These are phyloP conservation scores for Cryomyces antarcticus DNA, from an alignment of 495 filamentous ascomycete species.

Conservation along the genomic window DNA sequence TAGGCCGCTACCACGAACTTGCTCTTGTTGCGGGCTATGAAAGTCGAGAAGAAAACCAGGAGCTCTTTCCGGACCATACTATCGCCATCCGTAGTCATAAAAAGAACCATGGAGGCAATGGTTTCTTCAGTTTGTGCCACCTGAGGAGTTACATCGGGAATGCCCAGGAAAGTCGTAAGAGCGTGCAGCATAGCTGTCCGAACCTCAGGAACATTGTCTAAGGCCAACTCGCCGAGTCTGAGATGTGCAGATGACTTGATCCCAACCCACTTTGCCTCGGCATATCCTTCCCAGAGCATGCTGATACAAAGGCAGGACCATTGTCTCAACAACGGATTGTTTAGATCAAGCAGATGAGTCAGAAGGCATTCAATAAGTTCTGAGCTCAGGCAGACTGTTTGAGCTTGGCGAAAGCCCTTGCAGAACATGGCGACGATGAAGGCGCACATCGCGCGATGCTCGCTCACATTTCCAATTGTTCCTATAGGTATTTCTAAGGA, in stretches of 20 bases:
- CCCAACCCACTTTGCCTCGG: slow-evolving; percentile 85
- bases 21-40: slow-evolving; percentile 75
- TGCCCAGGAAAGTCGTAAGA: slow-evolving; percentile 80
- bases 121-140: slow-evolving; percentile 77
- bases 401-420: slow-evolving; percentile 75
- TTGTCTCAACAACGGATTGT: slow-evolving; percentile 77
- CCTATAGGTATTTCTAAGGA: no score
- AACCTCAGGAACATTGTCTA: slow-evolving; percentile 88
- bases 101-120: slow-evolving; percentile 62
- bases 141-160: slow-evolving; percentile 79
- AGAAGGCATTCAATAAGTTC: slow-evolving; percentile 75
- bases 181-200: slow-evolving; percentile 83
- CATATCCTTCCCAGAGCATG: slow-evolving; percentile 77
- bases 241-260: slow-evolving; percentile 63
- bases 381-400: slow-evolving; percentile 66
- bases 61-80: slow-evolving; percentile 85
- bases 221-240: slow-evolving; percentile 57
- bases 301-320: slow-evolving; percentile 96
- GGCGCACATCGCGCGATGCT: slow-evolving; percentile 97
- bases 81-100: slow-evolving; percentile 79
- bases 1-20: slow-evolving; percentile 84
- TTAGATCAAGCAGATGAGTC: slow-evolving; percentile 55
- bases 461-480: slow-evolving; percentile 57
- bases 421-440: slow-evolving; percentile 96
- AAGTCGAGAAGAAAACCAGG: slow-evolving; percentile 80